These are phyloP conservation scores for Eimeria falciformis DNA, from an alignment of 169 alveolate genomes.

Conservation along the genomic window DNA sequence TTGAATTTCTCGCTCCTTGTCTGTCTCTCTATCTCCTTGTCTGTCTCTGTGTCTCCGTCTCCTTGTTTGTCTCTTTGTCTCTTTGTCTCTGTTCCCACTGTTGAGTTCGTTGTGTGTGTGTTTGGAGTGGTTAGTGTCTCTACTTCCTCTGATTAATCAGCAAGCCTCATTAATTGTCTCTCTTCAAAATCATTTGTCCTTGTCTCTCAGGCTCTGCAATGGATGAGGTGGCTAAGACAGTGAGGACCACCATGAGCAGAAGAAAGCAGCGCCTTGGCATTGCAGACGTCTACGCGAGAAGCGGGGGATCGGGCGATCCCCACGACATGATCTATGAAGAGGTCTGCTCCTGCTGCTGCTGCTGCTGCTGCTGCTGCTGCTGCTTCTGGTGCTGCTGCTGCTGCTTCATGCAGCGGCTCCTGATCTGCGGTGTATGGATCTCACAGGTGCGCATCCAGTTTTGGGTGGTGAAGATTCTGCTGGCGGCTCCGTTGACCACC, in stretches of 20 bases:
- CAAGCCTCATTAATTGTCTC: no score
- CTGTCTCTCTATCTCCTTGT: background rate
- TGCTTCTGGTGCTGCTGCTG: background rate
- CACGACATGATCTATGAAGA: conserved; percentile 71
- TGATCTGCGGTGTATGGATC: background rate
- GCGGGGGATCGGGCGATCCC: conserved; percentile 32
- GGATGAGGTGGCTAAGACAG: conserved; percentile 60
- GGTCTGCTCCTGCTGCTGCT: conserved; percentile 36
- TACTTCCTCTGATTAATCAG: no score
- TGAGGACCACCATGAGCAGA: conserved; percentile 30
- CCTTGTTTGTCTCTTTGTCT: background rate
- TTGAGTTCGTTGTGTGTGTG: background rate
- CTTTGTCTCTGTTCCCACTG: background rate
- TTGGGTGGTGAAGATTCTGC: conserved; percentile 91
- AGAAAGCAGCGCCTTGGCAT: conserved; percentile 71
- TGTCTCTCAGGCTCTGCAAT: conserved; percentile 62
- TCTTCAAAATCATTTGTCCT: no score
- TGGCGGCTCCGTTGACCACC: conserved; percentile 88
- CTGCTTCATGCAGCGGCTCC: background rate
- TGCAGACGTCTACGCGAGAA: conserved; percentile 69
- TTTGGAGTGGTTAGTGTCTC: background rate
- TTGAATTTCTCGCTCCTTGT: background rate
- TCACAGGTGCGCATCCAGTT: conserved; percentile 88
- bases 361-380: conserved; percentile 46
- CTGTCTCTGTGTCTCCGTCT: background rate